phyloP scores from a whole-genome alignment of 2,329 filamentous ascomycete species.

The Laburnicola sp. region DNA sequence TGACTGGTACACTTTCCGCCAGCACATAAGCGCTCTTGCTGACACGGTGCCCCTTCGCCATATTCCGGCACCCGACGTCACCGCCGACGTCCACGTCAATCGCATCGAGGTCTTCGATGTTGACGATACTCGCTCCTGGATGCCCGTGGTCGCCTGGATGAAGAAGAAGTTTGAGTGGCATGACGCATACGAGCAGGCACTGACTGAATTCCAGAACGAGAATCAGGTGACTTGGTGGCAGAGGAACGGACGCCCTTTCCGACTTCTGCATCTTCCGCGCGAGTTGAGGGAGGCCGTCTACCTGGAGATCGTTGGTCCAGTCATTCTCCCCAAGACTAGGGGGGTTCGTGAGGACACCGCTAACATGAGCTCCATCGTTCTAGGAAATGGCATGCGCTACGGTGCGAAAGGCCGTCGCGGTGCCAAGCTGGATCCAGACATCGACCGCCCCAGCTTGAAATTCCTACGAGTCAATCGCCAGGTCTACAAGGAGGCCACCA shows the following conservation, averaged over 20 bases:
- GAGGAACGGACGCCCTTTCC: conserved; percentile 15
- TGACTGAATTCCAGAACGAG: conserved; percentile 12
- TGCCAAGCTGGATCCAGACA: conserved; percentile 15
- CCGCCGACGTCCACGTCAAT: background rate
- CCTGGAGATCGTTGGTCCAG: conserved; percentile 14
- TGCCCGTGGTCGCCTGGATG: conserved; percentile 13
- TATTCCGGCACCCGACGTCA: background rate
- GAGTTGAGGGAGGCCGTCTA: conserved; percentile 21
- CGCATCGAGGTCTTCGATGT: conserved; percentile 3
- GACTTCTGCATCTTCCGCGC: conserved; percentile 14
- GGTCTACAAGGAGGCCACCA: background rate
- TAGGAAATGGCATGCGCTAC: conserved; percentile 12
- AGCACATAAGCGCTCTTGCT: background rate
- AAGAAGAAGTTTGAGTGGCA: conserved; percentile 14
- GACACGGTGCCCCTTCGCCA: conserved; percentile 2
- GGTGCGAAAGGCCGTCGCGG: background rate
- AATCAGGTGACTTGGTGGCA: conserved; percentile 22
- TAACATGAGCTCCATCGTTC: background rate
- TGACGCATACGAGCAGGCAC: conserved; percentile 9
- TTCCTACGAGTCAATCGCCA: background rate
- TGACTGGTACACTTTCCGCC: conserved; percentile 8
- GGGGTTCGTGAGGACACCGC: background rate
- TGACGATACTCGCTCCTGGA: conserved; percentile 1
- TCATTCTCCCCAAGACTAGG: conserved; percentile 13
- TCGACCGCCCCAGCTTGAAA: background rate